Conservation (phyloP, 2,329 filamentous ascomycete species). For the Pseudogymnoascus sp. region DNA sequence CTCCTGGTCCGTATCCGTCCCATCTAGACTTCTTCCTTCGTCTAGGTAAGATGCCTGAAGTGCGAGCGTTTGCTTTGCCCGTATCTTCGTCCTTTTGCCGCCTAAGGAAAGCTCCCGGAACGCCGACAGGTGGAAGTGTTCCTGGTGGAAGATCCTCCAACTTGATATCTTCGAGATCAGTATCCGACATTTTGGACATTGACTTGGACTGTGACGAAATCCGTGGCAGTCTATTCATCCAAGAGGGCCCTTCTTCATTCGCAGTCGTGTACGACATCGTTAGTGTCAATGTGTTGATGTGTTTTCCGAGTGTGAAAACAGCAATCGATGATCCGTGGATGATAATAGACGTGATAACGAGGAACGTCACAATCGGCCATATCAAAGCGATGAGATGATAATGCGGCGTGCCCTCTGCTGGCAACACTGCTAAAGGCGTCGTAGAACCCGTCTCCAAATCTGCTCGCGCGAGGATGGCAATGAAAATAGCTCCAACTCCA, state of each 20-base stretch:
- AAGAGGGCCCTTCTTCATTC: conserved; percentile 78
- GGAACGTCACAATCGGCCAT: conserved; percentile 91
- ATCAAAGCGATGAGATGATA: conserved; percentile 75
- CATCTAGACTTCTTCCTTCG: conserved; percentile 62
- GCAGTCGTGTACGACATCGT: conserved; percentile 94
- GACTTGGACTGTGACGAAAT: conserved; percentile 65
- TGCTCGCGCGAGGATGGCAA: conserved; percentile 86
- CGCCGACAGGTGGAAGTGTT: conserved; percentile 61
- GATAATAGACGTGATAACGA: conserved; percentile 89
- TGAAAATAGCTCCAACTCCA: conserved; percentile 92
- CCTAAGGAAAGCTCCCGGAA: conserved; percentile 71
- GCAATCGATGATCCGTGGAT: conserved; percentile 97
- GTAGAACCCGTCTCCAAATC: conserved; percentile 71
- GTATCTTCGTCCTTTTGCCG: conserved; percentile 70
- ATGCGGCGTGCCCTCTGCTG: conserved; percentile 44
- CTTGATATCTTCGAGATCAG: conserved; percentile 60
- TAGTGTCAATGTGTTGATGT: conserved; percentile 90
- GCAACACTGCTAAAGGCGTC: conserved; percentile 61
- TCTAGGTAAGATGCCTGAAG: conserved; percentile 52
- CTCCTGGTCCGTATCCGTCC: conserved; percentile 68
- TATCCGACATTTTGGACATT: conserved; percentile 76
- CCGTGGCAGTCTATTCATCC: conserved; percentile 88
- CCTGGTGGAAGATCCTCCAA: conserved; percentile 57
- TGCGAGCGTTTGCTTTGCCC: conserved; percentile 30
- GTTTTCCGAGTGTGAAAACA: conserved; percentile 94